These are phyloP conservation scores for Papilionanthe hybrid DNA, from an alignment of 116 monocot genomes.

Conservation along the genomic window DNA sequence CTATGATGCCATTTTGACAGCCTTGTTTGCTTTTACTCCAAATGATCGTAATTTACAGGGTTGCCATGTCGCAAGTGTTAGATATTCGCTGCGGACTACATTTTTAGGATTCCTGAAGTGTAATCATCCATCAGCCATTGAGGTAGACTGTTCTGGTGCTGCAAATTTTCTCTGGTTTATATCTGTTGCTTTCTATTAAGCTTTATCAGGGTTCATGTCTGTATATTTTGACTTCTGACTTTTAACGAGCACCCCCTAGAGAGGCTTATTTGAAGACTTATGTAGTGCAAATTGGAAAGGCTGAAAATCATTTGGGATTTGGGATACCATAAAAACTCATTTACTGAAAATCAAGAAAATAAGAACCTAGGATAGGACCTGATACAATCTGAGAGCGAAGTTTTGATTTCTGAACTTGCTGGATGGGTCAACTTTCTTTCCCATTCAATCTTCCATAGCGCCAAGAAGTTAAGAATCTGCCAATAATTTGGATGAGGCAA, in stretches of 20 bases:
- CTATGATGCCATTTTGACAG: conserved; percentile 56
- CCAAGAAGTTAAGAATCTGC: no score
- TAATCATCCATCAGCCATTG: conserved; percentile 56
- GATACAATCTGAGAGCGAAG: no score
- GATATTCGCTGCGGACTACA: conserved; percentile 65
- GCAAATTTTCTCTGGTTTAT: conserved; percentile 3
- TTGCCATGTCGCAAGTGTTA: conserved; percentile 69
- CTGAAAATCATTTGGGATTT: no score
- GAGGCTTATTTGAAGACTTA: neutral
- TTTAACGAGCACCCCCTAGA: neutral
- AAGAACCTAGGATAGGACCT: no score
- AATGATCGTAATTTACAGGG: conserved; percentile 32
- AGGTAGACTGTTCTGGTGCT: conserved; percentile 34
- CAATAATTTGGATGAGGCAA: no score
- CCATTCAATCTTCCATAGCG: no score
- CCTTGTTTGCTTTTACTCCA: conserved; percentile 63
- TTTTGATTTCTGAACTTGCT: no score
- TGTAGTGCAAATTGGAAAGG: neutral
- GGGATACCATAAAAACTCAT: no score
- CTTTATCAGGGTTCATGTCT: neutral
- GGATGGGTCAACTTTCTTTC: no score
- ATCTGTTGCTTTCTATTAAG: conserved; percentile 1
- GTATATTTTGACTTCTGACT: neutral
- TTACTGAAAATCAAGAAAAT: no score
- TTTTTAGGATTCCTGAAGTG: conserved; percentile 82